phyloP scores from a whole-genome alignment of 2,329 filamentous ascomycete genomes.

The Dendryphion nanum region DNA sequence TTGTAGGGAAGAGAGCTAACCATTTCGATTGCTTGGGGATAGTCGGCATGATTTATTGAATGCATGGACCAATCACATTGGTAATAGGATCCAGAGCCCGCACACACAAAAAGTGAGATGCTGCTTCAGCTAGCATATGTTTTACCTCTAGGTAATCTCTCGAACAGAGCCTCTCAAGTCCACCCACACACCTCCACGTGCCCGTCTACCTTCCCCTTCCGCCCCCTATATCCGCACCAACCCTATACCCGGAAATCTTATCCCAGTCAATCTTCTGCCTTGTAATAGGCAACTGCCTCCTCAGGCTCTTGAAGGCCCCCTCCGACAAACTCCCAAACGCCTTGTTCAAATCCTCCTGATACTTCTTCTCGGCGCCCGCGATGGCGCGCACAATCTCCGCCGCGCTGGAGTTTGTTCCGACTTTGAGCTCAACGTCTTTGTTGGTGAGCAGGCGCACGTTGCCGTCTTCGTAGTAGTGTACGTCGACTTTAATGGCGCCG shows the following conservation, averaged over 20 bases:
- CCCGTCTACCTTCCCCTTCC: constrained; percentile 38
- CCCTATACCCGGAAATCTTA: constrained; percentile 87
- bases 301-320: constrained; percentile 89
- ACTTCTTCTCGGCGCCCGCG: constrained; percentile 78
- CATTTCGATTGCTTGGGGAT: too few species aligned
- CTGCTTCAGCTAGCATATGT: too few species aligned
- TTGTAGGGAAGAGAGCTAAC: too few species aligned
- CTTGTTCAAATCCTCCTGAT: constrained; percentile 92
- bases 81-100: too few species aligned
- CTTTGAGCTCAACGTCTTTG: constrained; percentile 65
- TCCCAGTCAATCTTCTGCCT: constrained; percentile 99
- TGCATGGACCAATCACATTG: too few species aligned
- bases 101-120: too few species aligned
- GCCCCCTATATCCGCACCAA: constrained; percentile 54
- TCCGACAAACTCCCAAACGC: constrained; percentile 87
- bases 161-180: too few species aligned
- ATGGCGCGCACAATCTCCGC: constrained; percentile 76
- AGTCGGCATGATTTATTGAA: too few species aligned
- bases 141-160: too few species aligned
- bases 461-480: constrained; percentile 99
- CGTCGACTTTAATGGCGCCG: constrained; percentile 86
- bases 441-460: constrained; percentile 92
- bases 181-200: too few species aligned
- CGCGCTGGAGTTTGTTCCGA: constrained; percentile 60
- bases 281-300: constrained; percentile 91